phyloP scores from a whole-genome alignment of 495 filamentous ascomycete species.

The Tuber indicum region DNA sequence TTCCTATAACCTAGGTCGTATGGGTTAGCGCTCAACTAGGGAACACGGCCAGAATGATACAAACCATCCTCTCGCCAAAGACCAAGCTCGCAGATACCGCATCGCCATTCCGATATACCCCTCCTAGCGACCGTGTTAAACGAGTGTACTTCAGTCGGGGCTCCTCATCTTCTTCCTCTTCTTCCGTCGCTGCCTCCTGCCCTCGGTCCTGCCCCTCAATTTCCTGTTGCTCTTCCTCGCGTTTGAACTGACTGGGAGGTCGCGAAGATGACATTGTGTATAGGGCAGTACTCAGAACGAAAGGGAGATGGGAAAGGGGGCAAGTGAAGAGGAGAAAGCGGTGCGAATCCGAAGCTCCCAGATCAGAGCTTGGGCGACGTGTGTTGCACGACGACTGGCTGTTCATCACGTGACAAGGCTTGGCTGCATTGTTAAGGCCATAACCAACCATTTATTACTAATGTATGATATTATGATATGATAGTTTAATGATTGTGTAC shows the following conservation, averaged over 20 bases:
- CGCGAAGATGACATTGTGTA: conserved; percentile 17
- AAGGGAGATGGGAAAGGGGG: neutral
- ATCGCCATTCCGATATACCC: conserved; percentile 89
- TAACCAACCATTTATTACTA: neutral
- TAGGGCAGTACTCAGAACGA: neutral
- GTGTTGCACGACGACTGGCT: neutral
- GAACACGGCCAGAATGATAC: conserved; percentile 24
- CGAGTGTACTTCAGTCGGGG: conserved; percentile 87
- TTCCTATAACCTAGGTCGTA: conserved; percentile 68
- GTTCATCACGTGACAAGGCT: neutral
- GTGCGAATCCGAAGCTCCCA: neutral
- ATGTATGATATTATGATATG: too few relatives aligned
- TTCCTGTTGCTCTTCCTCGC: conserved; percentile 5
- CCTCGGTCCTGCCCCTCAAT: neutral
- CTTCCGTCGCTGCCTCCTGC: conserved; percentile 44
- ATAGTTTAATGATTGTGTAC: too few relatives aligned
- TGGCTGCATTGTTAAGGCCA: neutral
- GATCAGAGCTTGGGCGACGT: neutral
- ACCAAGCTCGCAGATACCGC: conserved; percentile 83
- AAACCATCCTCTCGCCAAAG: conserved; percentile 92
- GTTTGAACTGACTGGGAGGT: neutral
- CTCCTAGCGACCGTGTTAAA: conserved; percentile 67
- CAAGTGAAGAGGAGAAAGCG: neutral
- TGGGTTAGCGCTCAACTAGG: conserved; percentile 15
- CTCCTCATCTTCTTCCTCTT: conserved; percentile 91